Evolutionary conservation across 75 land plant species (phyloP).

Genomic region (Gnetum montanum): DNA sequence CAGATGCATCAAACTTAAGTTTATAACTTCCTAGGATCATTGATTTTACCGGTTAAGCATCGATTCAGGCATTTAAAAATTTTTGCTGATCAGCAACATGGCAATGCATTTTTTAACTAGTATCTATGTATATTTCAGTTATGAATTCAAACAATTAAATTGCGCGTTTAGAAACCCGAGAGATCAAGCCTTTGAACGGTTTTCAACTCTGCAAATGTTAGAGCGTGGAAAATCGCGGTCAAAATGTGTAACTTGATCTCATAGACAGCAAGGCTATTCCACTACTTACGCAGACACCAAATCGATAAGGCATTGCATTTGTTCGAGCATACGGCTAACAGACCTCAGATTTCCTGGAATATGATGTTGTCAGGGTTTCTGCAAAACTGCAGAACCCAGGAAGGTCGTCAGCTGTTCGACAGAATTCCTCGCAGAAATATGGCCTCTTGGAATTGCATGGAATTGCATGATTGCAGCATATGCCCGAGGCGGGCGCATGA

Average conservation of each 20-base stretch:
- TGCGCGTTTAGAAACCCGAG: too few species aligned
- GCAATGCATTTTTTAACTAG: too few species aligned
- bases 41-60: too few species aligned
- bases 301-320: neutral
- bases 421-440: neutral
- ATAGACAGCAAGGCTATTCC: neutral
- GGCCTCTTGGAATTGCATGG: slow-evolving; percentile 8
- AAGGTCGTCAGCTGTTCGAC: neutral
- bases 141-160: too few species aligned
- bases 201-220: too few species aligned
- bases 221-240: too few species aligned
- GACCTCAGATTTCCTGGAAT: neutral
- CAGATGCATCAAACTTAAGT: too few species aligned
- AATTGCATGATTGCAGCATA: neutral
- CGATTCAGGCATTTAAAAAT: too few species aligned
- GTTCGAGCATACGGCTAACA: neutral
- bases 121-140: too few species aligned
- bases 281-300: neutral
- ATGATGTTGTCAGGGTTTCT: neutral
- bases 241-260: neutral
- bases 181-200: too few species aligned
- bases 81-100: too few species aligned
- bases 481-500: neutral
- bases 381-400: neutral
- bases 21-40: too few species aligned